Evolutionary conservation across 768 basidiomycete genomes (phyloP), one percentile per base, ranked within the genome.

Genomic region (Leccinum obscurum): DNA sequence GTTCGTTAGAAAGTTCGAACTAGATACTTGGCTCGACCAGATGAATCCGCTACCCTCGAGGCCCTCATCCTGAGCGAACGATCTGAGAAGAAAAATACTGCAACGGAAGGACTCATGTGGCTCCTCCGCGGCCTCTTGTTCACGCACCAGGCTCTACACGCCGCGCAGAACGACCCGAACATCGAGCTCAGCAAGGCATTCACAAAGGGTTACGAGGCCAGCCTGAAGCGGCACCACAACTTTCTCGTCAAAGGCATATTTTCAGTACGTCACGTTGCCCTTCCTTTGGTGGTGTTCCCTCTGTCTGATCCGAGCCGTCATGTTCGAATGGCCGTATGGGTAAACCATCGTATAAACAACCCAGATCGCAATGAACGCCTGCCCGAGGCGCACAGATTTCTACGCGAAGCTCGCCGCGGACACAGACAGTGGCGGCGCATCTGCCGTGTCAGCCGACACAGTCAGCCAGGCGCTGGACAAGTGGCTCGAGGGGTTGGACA

Each of bases 31-130:
- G 84, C 89, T 1, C 76, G 81, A 5, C 87, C 91, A 2, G 74
- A 75, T 2, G 65, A 84, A 62, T 93, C 90, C 6, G 73, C 76
- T 30, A 98, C 97, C 1, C 83, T 99, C 28, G 92, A 99, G 76
- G 77, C 81, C 52, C 85, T 99, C 28, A 87, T 94, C 5, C 81
- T 82, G 68, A 89, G 89, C 68, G 97, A 98, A 76, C 88, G 91
- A 74, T 77, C 76, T 24, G 90, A 93, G 77, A 93, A 95, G 83
- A 94, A 94, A 75, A 83, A 85, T 15, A 82, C 84, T 1, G 93
- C 96, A 3, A 97, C 95, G 0, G 89, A 95, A 70, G 95, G 93
- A 15, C 82, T 98, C 57, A 77, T 98, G 76, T 99, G 97, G 97
- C 83, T 99, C 53, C 82, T 95, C 52, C 87, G 95, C 32, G 97